These are phyloP conservation scores for Hypseocharis bilobata DNA, from an alignment of 441 rosid genomes.

Conservation along the genomic window DNA sequence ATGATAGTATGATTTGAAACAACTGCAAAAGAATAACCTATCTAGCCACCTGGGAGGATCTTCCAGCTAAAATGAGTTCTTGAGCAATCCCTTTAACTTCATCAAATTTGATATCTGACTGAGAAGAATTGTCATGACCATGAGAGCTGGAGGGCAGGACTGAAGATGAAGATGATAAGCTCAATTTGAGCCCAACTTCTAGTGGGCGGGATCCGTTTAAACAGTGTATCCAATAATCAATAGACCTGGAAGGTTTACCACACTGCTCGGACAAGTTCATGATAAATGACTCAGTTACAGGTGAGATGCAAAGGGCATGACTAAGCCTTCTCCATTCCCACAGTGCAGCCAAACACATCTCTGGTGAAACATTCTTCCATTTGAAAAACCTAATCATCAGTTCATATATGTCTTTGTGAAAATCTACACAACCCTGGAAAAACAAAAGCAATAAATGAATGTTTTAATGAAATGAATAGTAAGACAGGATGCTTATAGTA, in stretches of 20 bases:
- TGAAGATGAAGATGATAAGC: conserved; percentile 34
- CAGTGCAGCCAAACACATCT: conserved; percentile 47
- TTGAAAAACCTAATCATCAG: conserved; percentile 47
- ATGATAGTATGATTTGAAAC: conserved; percentile 14
- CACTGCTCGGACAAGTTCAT: conserved; percentile 36
- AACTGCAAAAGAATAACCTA: background rate
- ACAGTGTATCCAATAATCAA: conserved; percentile 64
- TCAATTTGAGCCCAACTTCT: conserved; percentile 55
- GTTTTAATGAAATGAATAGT: background rate
- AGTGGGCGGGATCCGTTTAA: conserved; percentile 51
- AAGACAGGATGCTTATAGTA: conserved; percentile 9
- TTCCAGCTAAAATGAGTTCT: conserved; percentile 60
- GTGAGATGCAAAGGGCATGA: conserved; percentile 75
- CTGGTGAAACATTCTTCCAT: conserved; percentile 41
- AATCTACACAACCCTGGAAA: conserved; percentile 53
- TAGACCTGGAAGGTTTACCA: conserved; percentile 40
- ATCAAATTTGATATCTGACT: conserved; percentile 34
- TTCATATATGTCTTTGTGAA: conserved; percentile 42
- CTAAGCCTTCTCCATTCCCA: conserved; percentile 84
- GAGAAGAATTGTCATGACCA: conserved; percentile 25
- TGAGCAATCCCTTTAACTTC: conserved; percentile 49
- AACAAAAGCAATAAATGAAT: conserved; percentile 9
- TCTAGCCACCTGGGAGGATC: conserved; percentile 18
- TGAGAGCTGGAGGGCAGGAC: conserved; percentile 21
- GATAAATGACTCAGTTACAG: conserved; percentile 52